phyloP scores from a whole-genome alignment of 2,329 filamentous ascomycete genomes.

The Sarocladium brachiariae region DNA sequence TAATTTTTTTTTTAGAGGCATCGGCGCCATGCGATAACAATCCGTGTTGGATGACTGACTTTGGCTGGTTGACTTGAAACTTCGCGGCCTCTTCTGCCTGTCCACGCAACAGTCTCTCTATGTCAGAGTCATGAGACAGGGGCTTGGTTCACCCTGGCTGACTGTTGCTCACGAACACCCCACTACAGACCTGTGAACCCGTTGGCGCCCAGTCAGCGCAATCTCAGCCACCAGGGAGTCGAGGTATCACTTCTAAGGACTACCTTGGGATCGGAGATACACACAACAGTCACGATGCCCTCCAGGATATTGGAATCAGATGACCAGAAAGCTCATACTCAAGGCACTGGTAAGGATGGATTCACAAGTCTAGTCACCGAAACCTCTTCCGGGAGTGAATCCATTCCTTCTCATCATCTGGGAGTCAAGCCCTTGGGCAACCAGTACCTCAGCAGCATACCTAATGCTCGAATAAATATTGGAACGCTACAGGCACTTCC shows the following conservation, averaged over 20 bases:
- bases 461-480: slow-evolving; percentile 59
- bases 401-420: slow-evolving; percentile 72
- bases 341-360: slow-evolving; percentile 20
- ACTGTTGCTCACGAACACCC: neutral
- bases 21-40: neutral
- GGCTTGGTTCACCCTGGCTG: slow-evolving; percentile 4
- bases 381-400: slow-evolving; percentile 22
- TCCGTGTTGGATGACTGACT: neutral
- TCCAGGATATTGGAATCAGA: neutral
- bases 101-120: neutral
- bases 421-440: slow-evolving; percentile 86
- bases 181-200: neutral
- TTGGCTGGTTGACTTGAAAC: neutral
- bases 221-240: neutral
- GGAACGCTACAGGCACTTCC: slow-evolving; percentile 64
- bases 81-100: neutral
- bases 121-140: neutral
- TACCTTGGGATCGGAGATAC: neutral
- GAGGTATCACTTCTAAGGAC: neutral
- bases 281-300: slow-evolving; percentile 4
- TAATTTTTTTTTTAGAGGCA: slow-evolving; percentile 5
- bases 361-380: slow-evolving; percentile 15
- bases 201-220: neutral
- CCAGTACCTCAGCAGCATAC: slow-evolving; percentile 57
- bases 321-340: neutral